Base-by-base conservation (phyloP, 495 filamentous ascomycete genomes). In the Neurospora pannonica region DNA sequence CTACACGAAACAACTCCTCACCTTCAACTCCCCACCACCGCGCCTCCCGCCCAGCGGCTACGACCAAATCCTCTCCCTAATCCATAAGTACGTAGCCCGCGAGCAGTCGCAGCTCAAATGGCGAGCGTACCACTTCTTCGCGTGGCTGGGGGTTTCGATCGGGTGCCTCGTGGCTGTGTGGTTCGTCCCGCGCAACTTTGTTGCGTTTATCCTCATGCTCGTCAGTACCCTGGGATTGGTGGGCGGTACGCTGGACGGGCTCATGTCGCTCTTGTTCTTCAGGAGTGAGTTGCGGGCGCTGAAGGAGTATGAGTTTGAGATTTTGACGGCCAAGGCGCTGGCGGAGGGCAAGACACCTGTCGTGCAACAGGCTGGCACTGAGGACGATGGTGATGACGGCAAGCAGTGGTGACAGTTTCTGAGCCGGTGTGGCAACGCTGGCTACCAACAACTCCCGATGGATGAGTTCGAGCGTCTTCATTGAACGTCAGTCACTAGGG, bases 231-330 rank as follows among this genome's bases (percentile, higher is more conserved):
- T 97, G 19, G 89, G 92, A 17, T 87, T 98, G 31, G 87, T 86
- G 15, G 90, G 89, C 9, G 97, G 96, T 1, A 87, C 92, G 7
- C 74, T 97, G 21, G 92, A 97, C 82, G 94, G 95, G 0, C 79
- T 98, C 38, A 92, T 98, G 79, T 93, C 94, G 4, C 88, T 94
- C 2, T 78, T 98, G 38, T 98, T 98, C 77, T 90, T 97, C 75
- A 89, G 90, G 15, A 89, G 88, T 76, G 96, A 99, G 83, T 75
- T 97, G 74, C 85, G 93, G 74, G 90, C 93, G 17, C 83, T 99
- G n/a, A 92, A 90, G 77, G 96, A 98, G 84, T 98, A 98, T 83
- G 90, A 96, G 78, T 97, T 94, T 92, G 97, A 99, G 84, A 90
- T 99, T 17, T 82, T 83, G 71, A 96, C 92, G 83, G 91, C 91